These are phyloP conservation scores for Elongisporangium prolatum DNA, from an alignment of 352 stramenopile species.

Conservation along the genomic window DNA sequence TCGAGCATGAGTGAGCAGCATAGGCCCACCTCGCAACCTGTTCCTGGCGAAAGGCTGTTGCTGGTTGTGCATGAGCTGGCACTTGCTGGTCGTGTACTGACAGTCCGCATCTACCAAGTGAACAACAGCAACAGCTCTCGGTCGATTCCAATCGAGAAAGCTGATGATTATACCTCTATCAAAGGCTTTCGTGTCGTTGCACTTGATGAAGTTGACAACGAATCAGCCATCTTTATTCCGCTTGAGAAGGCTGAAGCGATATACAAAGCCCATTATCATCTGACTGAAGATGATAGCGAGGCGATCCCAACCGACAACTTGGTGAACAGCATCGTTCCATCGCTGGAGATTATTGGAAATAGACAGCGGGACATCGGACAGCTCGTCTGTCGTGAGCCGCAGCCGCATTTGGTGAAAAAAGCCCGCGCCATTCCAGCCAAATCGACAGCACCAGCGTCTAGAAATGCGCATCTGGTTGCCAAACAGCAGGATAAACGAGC, in stretches of 20 bases:
- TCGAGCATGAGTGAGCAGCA: not conserved
- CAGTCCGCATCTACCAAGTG: not conserved
- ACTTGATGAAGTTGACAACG: slow-evolving; percentile 64
- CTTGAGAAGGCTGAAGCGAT: slow-evolving; percentile 42
- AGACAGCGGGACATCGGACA: slow-evolving; percentile 58
- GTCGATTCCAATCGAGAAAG: not conserved
- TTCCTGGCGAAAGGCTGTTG: not conserved
- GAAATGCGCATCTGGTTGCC: slow-evolving; percentile 26
- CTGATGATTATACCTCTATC: not conserved
- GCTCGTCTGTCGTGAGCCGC: slow-evolving; percentile 44
- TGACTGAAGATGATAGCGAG: slow-evolving; percentile 26
- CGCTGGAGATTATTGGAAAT: slow-evolving; percentile 67
- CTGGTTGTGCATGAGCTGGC: not conserved
- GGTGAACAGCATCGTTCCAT: slow-evolving; percentile 31
- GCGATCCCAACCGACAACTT: not conserved
- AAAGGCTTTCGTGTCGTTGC: slow-evolving; percentile 42
- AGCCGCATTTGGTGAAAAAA: slow-evolving; percentile 35
- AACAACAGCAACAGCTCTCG: not conserved
- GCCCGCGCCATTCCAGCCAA: slow-evolving; percentile 22
- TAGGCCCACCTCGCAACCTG: not conserved
- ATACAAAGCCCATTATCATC: slow-evolving; percentile 18
- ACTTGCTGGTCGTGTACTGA: not conserved
- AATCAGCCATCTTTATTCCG: slow-evolving; percentile 54
- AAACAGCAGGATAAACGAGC: slow-evolving; percentile 55
- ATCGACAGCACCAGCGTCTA: slow-evolving; percentile 21